Evolutionary conservation across 345 rosid species (phyloP).

Genomic region (Bretschneidera sinensis): DNA sequence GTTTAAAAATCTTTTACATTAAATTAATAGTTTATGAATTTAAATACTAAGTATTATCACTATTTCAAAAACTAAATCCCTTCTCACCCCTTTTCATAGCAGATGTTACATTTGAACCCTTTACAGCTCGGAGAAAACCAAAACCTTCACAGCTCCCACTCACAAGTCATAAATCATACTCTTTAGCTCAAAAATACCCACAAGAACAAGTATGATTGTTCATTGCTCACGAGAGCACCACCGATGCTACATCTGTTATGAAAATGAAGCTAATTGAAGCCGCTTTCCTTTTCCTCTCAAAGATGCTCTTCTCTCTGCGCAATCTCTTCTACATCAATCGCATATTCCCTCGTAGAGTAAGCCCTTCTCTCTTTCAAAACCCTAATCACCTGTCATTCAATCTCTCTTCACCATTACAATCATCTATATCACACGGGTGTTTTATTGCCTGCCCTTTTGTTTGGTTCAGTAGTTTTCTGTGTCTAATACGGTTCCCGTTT

Average conservation of each 20-base stretch:
- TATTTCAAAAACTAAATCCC: no score
- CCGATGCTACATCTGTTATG: constrained; percentile 23
- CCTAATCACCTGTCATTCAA: constrained; percentile 17
- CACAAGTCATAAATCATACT: no score
- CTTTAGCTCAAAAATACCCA: no score
- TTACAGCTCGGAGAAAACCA: no score
- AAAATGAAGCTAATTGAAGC: constrained; percentile 33
- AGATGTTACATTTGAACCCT: no score
- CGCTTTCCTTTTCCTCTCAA: constrained; percentile 22
- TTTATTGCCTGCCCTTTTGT: constrained; percentile 34
- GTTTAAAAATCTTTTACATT: no score
- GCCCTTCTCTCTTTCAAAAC: constrained; percentile 26
- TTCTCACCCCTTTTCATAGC: no score
- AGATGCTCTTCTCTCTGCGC: constrained; percentile 52
- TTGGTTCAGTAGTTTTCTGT: constrained; percentile 46
- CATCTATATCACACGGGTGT: constrained; percentile 1
- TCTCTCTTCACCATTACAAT: constrained; percentile 11
- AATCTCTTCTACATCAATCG: constrained; percentile 36
- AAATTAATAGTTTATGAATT: no score
- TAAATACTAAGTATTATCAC: no score
- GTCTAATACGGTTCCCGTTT: constrained; percentile 40
- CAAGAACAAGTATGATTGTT: no score
- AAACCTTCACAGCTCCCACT: no score
- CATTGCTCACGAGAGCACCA: no score
- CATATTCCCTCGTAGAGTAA: constrained; percentile 37